Evolutionary conservation across 1,139 yeast genomes (phyloP), one percentile per base, ranked within the genome.

Genomic region (Eremothecium sinecaudum): DNA sequence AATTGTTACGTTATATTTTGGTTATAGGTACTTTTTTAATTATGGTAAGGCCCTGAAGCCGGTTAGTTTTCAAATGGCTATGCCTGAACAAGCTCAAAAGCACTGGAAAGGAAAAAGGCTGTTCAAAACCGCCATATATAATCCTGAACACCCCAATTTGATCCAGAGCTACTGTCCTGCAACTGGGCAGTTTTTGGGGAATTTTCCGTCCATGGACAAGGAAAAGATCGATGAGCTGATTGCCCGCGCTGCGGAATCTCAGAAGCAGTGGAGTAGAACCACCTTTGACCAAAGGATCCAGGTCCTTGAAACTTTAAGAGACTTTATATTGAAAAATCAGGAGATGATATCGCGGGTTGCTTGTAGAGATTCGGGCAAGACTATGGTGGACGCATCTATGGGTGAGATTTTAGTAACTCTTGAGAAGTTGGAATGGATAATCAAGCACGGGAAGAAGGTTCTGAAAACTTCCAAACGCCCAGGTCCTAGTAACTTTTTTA

Each of bases 111-210:
- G 95, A 4, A 79, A 75, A 49, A 64, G 95, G 34, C 64, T 83
- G 23, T 72, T 73, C 37, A 78, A 84, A 0, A 70, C 49, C 53
- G 38, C 56, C 4, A 48, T 59, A 4, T 46, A 44, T 35, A 53
- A 62, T 39, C 57, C 70, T 1, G 71, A 69, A 28, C 87, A 80
- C 37, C 81, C 86, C 0, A 65, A 62, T 15, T 65, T 63, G 46
- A 81, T 87, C 41, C 92, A 82, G 52, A 75, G 90, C 44, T 80
- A 82, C 55, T 90, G 97, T 60, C 97, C 98, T 4, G 96, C 97
- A 0, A 90, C 97, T 0, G 92, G 95, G 19, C 95, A 84, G 60
- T 75, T 67, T 40, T 64, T 90, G 44, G 97, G 94, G 1, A 67
- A 75, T 12, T 75, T 76, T 46, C 64, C 67, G 28, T 76, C 84